Evolutionary conservation across 108 stramenopile genomes (phyloP), one percentile per base, ranked within the genome.

Genomic region (Chaetoceros muelleri): DNA sequence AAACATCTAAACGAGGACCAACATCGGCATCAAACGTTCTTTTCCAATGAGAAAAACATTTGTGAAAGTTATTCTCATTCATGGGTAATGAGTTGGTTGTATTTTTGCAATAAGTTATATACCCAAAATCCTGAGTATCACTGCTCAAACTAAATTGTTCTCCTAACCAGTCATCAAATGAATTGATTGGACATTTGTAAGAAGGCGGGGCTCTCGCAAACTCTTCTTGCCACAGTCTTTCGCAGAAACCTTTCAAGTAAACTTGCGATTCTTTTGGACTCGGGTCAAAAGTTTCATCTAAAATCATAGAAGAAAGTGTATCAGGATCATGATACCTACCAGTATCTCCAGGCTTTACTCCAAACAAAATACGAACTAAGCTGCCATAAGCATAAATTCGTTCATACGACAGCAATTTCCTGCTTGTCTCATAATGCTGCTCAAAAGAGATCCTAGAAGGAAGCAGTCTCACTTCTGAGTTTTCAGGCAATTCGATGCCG

Each of bases 251-350:
- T 2, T 58, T 48, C 44, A 76, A 44, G 34, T 67, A 74, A 21
- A 10, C 13, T 50, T 80, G 79, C 8, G 65, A 44, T 47, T 54
- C 59, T 59, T 31, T 53, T 0, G 71, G 30, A 40, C 68, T 59
- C 8, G 79, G 65, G 49, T 76, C 60, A 54, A 80, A 80, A 28
- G 44, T 52, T 2, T 62, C 34, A 64, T 80, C 79, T 1, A 76
- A 48, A 13, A 74, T 75, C 28, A 80, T 34, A 52, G 56, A 57
- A 13, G 79, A 50, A 55, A 64, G 73, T 1, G 48, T 30, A 5
- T 44, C 50, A 13, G 79, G 79, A 49, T 73, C 62, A 58, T 56
- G 65, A 7, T 56, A 53, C 31, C 76, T 62, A n/a, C 71, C 76
- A 8, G 76, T 77, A 25, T 77, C 76, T 7, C 63, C 71, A 55